Percentiles rank a stretch among this genome's conserved stretches.
Evolutionary conservation across 805 yeast genomes (phyloP).

Genomic region (Wickerhamiella cacticola): DNA sequence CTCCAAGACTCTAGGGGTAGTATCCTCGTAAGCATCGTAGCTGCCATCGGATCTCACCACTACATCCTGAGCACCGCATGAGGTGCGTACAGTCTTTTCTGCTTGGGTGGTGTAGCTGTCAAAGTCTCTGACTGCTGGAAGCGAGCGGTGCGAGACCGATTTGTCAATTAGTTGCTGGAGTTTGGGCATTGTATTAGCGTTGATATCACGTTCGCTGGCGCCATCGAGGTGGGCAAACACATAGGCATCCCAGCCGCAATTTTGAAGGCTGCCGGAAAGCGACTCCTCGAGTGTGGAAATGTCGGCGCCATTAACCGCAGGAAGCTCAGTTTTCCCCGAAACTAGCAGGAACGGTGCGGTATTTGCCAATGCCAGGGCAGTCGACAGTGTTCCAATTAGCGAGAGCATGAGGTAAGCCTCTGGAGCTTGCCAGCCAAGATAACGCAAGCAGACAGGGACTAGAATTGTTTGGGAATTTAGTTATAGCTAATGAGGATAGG

Average conservation of each 20-base stretch:
- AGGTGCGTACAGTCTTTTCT: conserved; percentile 24
- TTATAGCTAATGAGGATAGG: too few relatives aligned
- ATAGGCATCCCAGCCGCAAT: conserved; percentile 46
- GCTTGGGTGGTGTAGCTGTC: conserved; percentile 11
- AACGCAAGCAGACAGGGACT: too few relatives aligned
- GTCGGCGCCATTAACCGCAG: conserved; percentile 12
- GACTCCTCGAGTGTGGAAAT: conserved; percentile 16
- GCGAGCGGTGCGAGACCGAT: conserved; percentile 15
- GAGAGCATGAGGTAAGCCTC: conserved; percentile 10
- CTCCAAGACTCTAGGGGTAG: conserved; percentile 47
- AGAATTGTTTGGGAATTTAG: too few relatives aligned
- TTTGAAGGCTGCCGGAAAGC: conserved; percentile 15
- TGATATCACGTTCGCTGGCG: conserved; percentile 34
- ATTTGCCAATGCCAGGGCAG: conserved; percentile 7
- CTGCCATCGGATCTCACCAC: conserved; percentile 35
- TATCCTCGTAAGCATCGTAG: conserved; percentile 47
- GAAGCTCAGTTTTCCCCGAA: conserved; percentile 10
- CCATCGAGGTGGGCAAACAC: conserved; percentile 47
- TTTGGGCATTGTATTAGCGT: conserved; percentile 24
- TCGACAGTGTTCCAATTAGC: conserved; percentile 7
- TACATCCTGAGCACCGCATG: conserved; percentile 43
- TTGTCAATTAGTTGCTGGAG: conserved; percentile 21
- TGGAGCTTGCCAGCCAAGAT: neutral
- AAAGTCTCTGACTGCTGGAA: conserved; percentile 13
- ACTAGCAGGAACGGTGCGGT: conserved; percentile 14